Base-by-base conservation (phyloP, 257 asterid species). In the Jacaranda copaia region DNA sequence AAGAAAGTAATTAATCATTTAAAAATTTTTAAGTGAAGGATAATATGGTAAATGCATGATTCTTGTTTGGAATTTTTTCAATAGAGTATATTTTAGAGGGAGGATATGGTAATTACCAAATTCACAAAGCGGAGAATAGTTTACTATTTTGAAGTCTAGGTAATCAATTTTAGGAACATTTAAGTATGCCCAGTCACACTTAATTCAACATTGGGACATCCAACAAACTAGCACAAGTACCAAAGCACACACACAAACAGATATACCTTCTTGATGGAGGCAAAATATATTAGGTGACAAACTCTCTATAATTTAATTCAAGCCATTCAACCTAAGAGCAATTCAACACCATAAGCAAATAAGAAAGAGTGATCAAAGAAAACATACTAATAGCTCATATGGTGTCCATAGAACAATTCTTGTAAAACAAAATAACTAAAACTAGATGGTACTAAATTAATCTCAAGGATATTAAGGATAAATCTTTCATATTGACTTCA, bases 401-500 rank as follows among this genome's bases (percentile, higher is more conserved):
- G 32, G 32, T 25, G 32, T 25, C 32, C 32, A 2, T 2, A 25
- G 32, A 1, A 25, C 32, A 25, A 25, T 25, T 25, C 32, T 5
- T 10, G 1, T 20, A 11, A 32, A 9, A 11, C 16, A 16, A 16
- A 40, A 65, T 20, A 8, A n/a, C 35, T 40, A 40, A 63, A 65
- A 42, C 51, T 8, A 65, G 16, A 32, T 36, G 36, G 19, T 35
- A 4, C 20, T 38, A 62, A 13, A 48, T 25, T 25, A 74, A n/a
- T 5, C 5, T 43, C 5, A 64, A 63, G 13, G 55, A 75, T 38
- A 65, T n/a, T 45, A 64, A 75, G 57, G 20, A 55, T 20, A 46
- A 55, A 66, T n/a, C 63, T 57, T 38, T 52, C 18, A 6, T 60
- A 68, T 74, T 81, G 32, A 46, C 67, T 43, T 40, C 45, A 11